Conservation (phyloP, 495 filamentous ascomycete species). For the Tuber borchii region DNA sequence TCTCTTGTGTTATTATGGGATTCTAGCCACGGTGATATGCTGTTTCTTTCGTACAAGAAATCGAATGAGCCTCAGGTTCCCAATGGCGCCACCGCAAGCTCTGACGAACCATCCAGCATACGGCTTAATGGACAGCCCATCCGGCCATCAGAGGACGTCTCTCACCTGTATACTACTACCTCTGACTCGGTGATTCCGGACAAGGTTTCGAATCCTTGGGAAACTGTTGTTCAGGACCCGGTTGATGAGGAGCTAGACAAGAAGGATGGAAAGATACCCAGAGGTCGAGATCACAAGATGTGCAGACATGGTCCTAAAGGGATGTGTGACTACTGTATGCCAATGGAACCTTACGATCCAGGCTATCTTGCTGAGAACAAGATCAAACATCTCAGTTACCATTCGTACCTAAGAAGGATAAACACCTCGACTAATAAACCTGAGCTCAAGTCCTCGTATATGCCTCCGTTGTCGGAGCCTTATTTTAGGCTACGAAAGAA, state of each 20-base stretch:
- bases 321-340: conserved; percentile 99
- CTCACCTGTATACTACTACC: conserved; percentile 55
- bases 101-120: conserved; percentile 34
- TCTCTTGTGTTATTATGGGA: conserved; percentile 21
- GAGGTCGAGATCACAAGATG: conserved; percentile 71
- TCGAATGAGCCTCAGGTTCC: conserved; percentile 26
- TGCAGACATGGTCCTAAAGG: conserved; percentile 92
- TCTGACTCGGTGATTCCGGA: conserved; percentile 41
- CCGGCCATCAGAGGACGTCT: conserved; percentile 58
- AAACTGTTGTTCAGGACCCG: conserved; percentile 75
- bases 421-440: conserved; percentile 95
- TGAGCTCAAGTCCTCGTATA: conserved; percentile 83
- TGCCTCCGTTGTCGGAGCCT: conserved; percentile 90
- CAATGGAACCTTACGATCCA: conserved; percentile 84
- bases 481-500: conserved; percentile 82
- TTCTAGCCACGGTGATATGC: conserved; percentile 76
- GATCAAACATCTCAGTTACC: conserved; percentile 97
- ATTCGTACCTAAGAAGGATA: conserved; percentile 86
- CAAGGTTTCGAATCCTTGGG: conserved; percentile 76
- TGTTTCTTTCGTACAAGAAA: conserved; percentile 74
- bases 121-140: conserved; percentile 75
- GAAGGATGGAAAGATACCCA: conserved; percentile 84
- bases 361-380: conserved; percentile 87
- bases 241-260: conserved; percentile 81
- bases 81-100: conserved; percentile 40